A percentile compares a stretch with the other conserved stretches of the same genome.
These are phyloP conservation scores for Fusarium continuum DNA, from an alignment of 2,329 filamentous ascomycete genomes.

Conservation along the genomic window DNA sequence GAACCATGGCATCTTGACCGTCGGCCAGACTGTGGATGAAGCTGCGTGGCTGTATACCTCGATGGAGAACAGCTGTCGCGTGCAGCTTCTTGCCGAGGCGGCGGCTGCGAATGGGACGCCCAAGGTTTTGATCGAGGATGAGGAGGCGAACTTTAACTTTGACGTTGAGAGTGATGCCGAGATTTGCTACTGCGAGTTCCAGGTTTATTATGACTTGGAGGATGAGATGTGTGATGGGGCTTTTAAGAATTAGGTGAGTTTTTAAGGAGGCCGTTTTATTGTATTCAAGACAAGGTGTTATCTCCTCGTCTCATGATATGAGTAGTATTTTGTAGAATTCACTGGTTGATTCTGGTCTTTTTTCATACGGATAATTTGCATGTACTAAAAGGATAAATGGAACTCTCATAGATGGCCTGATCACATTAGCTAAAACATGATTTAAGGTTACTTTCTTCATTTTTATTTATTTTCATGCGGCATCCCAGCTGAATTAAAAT, in stretches of 20 bases:
- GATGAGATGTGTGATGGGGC: conserved; percentile 34
- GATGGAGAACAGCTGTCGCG: conserved; percentile 71
- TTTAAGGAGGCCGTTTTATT: background rate
- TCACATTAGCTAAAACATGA: too few species aligned
- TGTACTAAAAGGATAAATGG: too few species aligned
- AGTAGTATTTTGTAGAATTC: too few species aligned
- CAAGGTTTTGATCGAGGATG: conserved; percentile 53
- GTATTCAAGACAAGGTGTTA: too few species aligned
- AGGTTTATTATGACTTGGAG: conserved; percentile 43
- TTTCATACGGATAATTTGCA: too few species aligned
- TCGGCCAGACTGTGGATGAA: conserved; percentile 76
- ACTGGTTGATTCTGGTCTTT: too few species aligned
- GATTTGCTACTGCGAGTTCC: conserved; percentile 42
- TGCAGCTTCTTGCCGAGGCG: conserved; percentile 44
- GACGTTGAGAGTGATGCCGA: conserved; percentile 42
- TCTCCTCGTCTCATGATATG: too few species aligned
- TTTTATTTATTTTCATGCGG: too few species aligned
- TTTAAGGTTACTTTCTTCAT: too few species aligned
- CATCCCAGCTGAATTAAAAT: too few species aligned
- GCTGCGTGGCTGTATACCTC: conserved; percentile 74
- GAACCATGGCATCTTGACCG: conserved; percentile 77
- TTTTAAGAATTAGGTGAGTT: conserved; percentile 31
- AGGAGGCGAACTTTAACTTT: conserved; percentile 52
- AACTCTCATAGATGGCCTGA: too few species aligned
- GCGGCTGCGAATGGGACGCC: conserved; percentile 42